These are phyloP conservation scores for Karstenula rhodostoma DNA, from an alignment of 2,329 filamentous ascomycete species.

Conservation along the genomic window DNA sequence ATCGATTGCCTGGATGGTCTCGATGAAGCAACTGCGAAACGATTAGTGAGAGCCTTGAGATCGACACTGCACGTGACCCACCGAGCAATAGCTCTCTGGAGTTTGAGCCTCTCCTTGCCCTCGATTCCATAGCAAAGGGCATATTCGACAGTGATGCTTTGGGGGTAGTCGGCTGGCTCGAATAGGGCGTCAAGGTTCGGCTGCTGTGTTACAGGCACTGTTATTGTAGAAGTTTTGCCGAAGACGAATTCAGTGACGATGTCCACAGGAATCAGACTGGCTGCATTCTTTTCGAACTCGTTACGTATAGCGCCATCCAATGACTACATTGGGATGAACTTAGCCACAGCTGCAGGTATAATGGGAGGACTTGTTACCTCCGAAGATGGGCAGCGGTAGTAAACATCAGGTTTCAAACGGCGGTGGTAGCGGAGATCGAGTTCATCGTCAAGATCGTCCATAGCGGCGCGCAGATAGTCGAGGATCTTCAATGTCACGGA, in stretches of 20 bases:
- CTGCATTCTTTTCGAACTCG: constrained; percentile 38
- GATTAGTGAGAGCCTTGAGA: constrained; percentile 12
- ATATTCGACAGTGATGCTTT: constrained; percentile 40
- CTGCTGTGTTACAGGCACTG: constrained; percentile 39
- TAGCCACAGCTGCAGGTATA: constrained; percentile 20
- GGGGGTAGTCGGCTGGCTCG: constrained; percentile 35
- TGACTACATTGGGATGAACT: constrained; percentile 29
- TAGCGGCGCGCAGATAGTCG: constrained; percentile 18
- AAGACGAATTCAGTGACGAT: constrained; percentile 46
- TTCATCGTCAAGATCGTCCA: constrained; percentile 44
- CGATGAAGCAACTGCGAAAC: constrained; percentile 35
- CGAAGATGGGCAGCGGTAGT: constrained; percentile 40
- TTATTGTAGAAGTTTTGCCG: constrained; percentile 38
- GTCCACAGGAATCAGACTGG: constrained; percentile 39
- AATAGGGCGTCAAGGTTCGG: constrained; percentile 35
- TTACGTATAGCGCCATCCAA: constrained; percentile 40
- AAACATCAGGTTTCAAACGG: constrained; percentile 40
- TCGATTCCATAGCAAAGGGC: constrained; percentile 37
- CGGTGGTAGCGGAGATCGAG: constrained; percentile 42
- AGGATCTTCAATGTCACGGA: not conserved
- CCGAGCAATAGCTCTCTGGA: constrained; percentile 41
- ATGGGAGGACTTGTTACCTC: constrained; percentile 30
- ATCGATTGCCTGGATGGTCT: constrained; percentile 41
- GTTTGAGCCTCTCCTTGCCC: constrained; percentile 37
- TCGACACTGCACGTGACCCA: constrained; percentile 16